These are phyloP conservation scores for Medicago lupulina DNA, from an alignment of 306 rosid genomes.

Conservation along the genomic window DNA sequence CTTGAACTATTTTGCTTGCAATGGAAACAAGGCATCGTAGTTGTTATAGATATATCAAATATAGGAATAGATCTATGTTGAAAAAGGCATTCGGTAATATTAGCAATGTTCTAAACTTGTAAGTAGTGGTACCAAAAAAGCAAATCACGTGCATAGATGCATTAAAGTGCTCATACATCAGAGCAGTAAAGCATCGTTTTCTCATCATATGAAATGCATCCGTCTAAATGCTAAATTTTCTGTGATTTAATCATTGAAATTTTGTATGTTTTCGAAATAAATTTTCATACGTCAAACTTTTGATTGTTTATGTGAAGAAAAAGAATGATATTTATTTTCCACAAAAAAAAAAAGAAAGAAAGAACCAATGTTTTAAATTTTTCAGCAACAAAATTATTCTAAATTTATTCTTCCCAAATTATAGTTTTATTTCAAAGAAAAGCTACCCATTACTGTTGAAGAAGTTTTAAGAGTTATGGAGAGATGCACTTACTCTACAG, in stretches of 20 bases:
- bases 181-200: constrained; percentile 27
- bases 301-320: too few species aligned
- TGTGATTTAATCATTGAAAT: not conserved
- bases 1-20: constrained; percentile 53
- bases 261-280: too few species aligned
- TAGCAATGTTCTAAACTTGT: constrained; percentile 14
- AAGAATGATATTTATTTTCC: too few species aligned
- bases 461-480: too few species aligned
- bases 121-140: constrained; percentile 53
- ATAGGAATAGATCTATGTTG: constrained; percentile 28
- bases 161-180: constrained; percentile 54
- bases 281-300: too few species aligned
- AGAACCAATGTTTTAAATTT: too few species aligned
- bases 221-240: not conserved
- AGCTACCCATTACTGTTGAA: too few species aligned
- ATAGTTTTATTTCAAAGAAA: too few species aligned
- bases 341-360: too few species aligned
- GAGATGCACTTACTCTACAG: too few species aligned
- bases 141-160: constrained; percentile 66
- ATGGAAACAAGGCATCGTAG: constrained; percentile 51
- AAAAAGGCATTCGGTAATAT: constrained; percentile 27
- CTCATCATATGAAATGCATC: not conserved
- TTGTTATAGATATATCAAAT: constrained; percentile 23
- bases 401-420: too few species aligned
- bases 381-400: too few species aligned